phyloP scores from a whole-genome alignment of 306 rosid genomes.

The Cucumis hystrix region DNA sequence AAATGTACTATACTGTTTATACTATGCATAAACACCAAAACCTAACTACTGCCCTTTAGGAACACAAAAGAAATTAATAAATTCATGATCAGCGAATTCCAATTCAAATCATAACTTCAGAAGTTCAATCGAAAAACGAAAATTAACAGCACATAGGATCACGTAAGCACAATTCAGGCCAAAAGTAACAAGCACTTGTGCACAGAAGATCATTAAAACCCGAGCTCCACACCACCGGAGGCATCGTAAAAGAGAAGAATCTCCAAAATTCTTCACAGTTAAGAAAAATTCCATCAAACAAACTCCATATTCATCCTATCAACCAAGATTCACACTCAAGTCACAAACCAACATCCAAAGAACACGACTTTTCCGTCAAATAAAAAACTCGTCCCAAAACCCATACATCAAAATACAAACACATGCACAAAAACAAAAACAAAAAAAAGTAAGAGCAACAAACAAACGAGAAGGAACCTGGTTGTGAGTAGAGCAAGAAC shows the following conservation, averaged over 20 bases:
- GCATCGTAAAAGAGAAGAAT: not conserved
- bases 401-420: not conserved
- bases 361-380: not conserved
- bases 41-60: not conserved
- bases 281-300: not conserved
- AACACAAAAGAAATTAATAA: not conserved
- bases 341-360: not conserved
- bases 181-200: not conserved
- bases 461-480: slow-evolving; percentile 28
- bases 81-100: not conserved
- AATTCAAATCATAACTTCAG: not conserved
- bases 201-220: not conserved
- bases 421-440: not conserved
- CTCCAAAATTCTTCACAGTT: not conserved
- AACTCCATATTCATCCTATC: not conserved
- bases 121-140: not conserved
- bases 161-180: not conserved
- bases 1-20: not conserved
- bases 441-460: not conserved
- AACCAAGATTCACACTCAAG: not conserved
- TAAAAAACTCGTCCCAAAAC: not conserved
- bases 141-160: not conserved
- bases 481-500: slow-evolving; percentile 68
- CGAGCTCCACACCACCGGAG: not conserved
- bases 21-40: not conserved